A percentile compares a stretch with the other conserved stretches of the same genome.
phyloP scores from a whole-genome alignment of 352 stramenopile genomes.

The Aphanomyces stellatus region DNA sequence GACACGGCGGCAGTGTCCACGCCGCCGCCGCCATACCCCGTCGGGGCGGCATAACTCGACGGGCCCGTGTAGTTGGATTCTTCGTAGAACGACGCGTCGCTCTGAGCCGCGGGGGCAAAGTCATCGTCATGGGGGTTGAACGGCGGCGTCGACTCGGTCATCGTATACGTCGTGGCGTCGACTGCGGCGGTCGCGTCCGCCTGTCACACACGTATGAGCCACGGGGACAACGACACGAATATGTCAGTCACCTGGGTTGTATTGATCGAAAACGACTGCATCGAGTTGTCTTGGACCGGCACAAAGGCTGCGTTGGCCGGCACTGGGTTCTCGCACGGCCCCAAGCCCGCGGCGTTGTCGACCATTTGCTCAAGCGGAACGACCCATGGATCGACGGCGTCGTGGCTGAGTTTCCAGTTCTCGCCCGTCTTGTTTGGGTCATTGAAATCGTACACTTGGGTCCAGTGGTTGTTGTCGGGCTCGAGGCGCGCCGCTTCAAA shows the following conservation, averaged over 20 bases:
- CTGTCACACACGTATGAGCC: not conserved
- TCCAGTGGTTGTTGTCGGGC: slow-evolving; percentile 86
- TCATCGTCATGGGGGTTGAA: not conserved
- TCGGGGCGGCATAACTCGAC: no score
- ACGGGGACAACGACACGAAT: not conserved
- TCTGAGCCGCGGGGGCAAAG: not conserved
- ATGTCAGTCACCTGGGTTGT: slow-evolving; percentile 54
- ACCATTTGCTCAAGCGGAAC: slow-evolving; percentile 40
- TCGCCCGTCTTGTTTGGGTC: slow-evolving; percentile 67
- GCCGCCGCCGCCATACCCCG: no score
- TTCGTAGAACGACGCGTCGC: slow-evolving; percentile 9
- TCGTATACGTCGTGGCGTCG: not conserved
- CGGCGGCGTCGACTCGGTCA: not conserved
- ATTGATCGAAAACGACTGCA: slow-evolving; percentile 63
- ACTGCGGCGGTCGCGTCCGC: not conserved
- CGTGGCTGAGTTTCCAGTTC: slow-evolving; percentile 68
- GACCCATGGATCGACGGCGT: slow-evolving; percentile 38
- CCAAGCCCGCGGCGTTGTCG: slow-evolving; percentile 25
- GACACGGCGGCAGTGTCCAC: no score
- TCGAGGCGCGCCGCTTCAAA: slow-evolving; percentile 65
- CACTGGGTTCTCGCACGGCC: slow-evolving; percentile 54
- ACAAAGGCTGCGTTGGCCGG: slow-evolving; percentile 26
- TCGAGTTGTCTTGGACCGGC: slow-evolving; percentile 19
- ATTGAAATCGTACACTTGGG: slow-evolving; percentile 89
- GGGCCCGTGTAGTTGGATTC: no score